Percentiles rank a stretch among this genome's conserved stretches.
These are phyloP conservation scores for Penicillium oxalicum DNA, from an alignment of 2,329 filamentous ascomycete genomes.

Conservation along the genomic window DNA sequence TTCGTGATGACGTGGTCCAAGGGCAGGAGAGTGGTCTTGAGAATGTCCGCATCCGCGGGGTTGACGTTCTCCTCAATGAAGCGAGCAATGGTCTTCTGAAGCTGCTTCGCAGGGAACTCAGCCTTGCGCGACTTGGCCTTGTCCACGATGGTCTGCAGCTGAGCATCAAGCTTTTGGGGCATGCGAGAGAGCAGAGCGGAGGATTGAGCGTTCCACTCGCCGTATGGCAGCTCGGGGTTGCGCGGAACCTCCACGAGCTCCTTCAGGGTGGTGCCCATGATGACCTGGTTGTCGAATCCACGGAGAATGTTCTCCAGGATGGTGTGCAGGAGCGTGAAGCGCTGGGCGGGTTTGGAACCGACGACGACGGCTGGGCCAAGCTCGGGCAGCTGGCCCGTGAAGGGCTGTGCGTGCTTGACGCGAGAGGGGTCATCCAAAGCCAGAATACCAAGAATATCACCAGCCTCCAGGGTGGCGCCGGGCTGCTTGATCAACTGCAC, in stretches of 20 bases:
- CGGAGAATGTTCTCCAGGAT: constrained; percentile 82
- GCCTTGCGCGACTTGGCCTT: constrained; percentile 67
- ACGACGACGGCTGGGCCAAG: constrained; percentile 81
- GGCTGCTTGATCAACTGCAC: constrained; percentile 99
- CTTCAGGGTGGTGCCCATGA: constrained; percentile 82
- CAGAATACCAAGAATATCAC: constrained; percentile 96
- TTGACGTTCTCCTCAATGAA: constrained; percentile 84
- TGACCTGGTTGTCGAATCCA: constrained; percentile 95
- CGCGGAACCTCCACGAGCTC: constrained; percentile 87
- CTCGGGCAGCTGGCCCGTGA: constrained; percentile 81
- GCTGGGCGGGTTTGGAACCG: constrained; percentile 86
- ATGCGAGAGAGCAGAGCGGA: constrained; percentile 96
- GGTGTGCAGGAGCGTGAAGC: constrained; percentile 68
- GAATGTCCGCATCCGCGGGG: constrained; percentile 63
- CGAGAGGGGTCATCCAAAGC: constrained; percentile 90
- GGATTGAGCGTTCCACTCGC: constrained; percentile 93
- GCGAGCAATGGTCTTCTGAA: constrained; percentile 75
- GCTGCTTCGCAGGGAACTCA: constrained; percentile 87
- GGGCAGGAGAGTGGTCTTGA: constrained; percentile 68
- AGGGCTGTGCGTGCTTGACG: constrained; percentile 93
- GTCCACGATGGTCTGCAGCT: constrained; percentile 79
- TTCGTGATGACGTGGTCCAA: constrained; percentile 70
- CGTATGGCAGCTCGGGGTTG: constrained; percentile 84
- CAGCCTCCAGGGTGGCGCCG: constrained; percentile 92
- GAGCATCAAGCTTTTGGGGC: constrained; percentile 83